Evolutionary conservation across 2,329 filamentous ascomycete genomes (phyloP), one percentile per base, ranked within the genome.

Genomic region (Trichothecium roseum): DNA sequence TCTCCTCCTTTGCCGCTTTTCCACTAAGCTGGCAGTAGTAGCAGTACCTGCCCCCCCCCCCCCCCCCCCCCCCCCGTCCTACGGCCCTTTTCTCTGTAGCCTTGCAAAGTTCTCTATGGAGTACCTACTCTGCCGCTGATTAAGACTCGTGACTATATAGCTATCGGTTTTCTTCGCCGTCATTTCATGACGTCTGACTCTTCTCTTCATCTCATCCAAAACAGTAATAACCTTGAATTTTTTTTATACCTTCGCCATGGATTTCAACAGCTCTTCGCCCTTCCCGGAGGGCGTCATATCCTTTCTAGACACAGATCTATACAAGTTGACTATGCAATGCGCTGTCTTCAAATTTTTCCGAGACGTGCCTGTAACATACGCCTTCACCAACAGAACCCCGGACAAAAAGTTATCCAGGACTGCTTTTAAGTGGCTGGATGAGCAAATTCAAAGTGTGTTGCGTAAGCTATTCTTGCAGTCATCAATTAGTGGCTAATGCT

Each of bases 321-420:
- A 95, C 74, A 98, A 98, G 62, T 63, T 98, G 60, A 98, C 91
- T 15, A 98, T 98, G 91, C 91, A 98, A 80, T 94, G 84, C 55
- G 87, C 87, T 42, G 81, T 96, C 45, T 73, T 93, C 47, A 93
- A 93, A 60, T 93, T 88, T 65, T 96, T 94, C 59, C 81, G 81
- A 24, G 70, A 88, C 39, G 65, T 78, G 49, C 74, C 80, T 30
- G 91, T 96, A 39, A 87, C 84, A 3, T 98, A 96, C 54, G 78
- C 83, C 40, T 95, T 93, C 63, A 96, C 87, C 35, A 98, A 98
- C 56, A 82, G 91, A 34, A 98, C 91, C 2, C 85, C 86, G 7
- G 78, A 94, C 42, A 94, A 95, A 77, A 87, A 88, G 56, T 68
- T 98, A 40, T 94, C 78, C 18, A 75, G 86, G 47, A 72, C 71